These are phyloP conservation scores for Sporisorium iseilematis-ciliati DNA, from an alignment of 1,284 basidiomycete genomes.

Conservation along the genomic window DNA sequence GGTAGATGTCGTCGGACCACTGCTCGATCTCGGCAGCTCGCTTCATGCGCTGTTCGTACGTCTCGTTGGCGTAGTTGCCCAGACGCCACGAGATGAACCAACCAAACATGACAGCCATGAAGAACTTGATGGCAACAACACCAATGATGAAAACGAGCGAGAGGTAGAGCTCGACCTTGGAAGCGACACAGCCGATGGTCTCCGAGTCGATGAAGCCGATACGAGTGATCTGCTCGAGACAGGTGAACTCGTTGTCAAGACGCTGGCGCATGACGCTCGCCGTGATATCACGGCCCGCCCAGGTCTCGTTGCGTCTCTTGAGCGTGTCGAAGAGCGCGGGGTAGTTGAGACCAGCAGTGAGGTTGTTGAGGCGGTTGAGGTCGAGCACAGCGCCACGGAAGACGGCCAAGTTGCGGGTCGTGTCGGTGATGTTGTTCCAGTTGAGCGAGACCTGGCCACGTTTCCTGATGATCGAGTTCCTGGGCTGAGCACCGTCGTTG, in stretches of 20 bases:
- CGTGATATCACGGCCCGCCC: conserved; percentile 85
- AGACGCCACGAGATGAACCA: conserved; percentile 97
- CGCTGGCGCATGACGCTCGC: conserved; percentile 82
- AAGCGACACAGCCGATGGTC: conserved; percentile 94
- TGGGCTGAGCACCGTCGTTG: conserved; percentile 38
- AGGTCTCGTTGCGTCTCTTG: conserved; percentile 79
- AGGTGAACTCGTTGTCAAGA: conserved; percentile 77
- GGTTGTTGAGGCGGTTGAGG: conserved; percentile 84
- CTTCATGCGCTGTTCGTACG: conserved; percentile 92
- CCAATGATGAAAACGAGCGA: conserved; percentile 98
- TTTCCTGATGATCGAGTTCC: conserved; percentile 59
- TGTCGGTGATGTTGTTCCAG: conserved; percentile 84
- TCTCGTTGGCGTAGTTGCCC: conserved; percentile 92
- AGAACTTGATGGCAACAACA: conserved; percentile 93
- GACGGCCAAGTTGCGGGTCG: conserved; percentile 84
- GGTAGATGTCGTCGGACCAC: conserved; percentile 96
- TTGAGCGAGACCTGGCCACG: conserved; percentile 91
- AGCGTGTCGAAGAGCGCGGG: conserved; percentile 85
- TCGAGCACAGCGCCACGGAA: conserved; percentile 93
- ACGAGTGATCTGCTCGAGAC: conserved; percentile 85
- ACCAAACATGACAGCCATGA: conserved; percentile 94
- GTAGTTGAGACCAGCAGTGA: conserved; percentile 81
- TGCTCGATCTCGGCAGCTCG: conserved; percentile 91
- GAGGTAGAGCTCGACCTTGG: conserved; percentile 91
- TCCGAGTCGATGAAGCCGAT: conserved; percentile 95